Evolutionary conservation across 2,329 filamentous ascomycete species (phyloP), one percentile per base, ranked within the genome.

Genomic region (Blastomyces parvus): DNA sequence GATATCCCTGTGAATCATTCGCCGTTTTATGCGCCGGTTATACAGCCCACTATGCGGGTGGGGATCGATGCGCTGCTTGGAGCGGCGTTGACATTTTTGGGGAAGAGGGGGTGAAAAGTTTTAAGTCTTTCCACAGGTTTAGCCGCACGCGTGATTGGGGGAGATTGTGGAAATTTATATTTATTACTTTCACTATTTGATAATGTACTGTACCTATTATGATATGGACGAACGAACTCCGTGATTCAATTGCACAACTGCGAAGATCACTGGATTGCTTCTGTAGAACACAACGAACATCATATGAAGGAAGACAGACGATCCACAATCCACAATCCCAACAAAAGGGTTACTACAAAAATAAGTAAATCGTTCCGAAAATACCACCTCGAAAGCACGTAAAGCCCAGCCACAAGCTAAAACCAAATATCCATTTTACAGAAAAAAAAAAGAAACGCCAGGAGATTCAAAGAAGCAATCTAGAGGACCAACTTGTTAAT

Each of bases 1-100:
- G 81, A 80, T 61, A 78, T 86, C 14, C 82, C 85, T 0, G 80
- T 80, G 0, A 87, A 87, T 66, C 85, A 88, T 69, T 83, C 79
- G 64, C 79, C 83, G 0, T 77, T 79, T 62, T 88, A 87, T 73
- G 81, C 82, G 40, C 85, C 84, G 5, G 80, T 79, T 0, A 78
- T 87, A 30, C 79, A 83, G 70, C 84, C 84, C 8, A 87, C 85
- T 0, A 70, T 88, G 74, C 78, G 65, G 64, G 75, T 74, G 4
- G 85, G 81, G 0, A 73, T 81, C 2, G 80, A 84, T 72, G 82
- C 81, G 0, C 72, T 84, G 68, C 78, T 78, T 60, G 71, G 81
- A 38, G 80, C 77, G 27, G 82, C 82, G 6, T 74, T 85, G 75
- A 81, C 74, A 0, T 75, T 76, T 59, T 65, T 76, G 59, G 36